Conservation (phyloP, 2,329 filamentous ascomycete species). For the Beauveria sp. region DNA sequence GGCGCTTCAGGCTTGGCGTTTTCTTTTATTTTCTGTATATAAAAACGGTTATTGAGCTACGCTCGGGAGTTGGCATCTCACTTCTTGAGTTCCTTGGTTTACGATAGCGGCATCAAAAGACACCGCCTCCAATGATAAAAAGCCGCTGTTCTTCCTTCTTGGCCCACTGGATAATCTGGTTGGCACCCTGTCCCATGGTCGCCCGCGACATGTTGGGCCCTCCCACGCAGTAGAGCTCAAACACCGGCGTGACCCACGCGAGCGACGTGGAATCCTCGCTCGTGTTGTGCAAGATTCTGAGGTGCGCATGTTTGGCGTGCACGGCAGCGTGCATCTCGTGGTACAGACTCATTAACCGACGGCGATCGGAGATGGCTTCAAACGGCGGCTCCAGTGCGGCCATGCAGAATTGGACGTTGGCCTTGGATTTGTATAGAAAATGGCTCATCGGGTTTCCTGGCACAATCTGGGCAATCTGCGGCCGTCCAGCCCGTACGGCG, state of each 20-base stretch:
- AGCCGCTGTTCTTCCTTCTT: slow-evolving; percentile 85
- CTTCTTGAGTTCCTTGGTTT: not conserved
- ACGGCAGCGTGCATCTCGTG: slow-evolving; percentile 74
- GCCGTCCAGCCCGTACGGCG: slow-evolving; percentile 64
- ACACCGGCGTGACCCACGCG: slow-evolving; percentile 84
- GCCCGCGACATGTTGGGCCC: slow-evolving; percentile 59
- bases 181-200: slow-evolving; percentile 75
- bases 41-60: not conserved
- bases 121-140: slow-evolving; percentile 96
- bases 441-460: slow-evolving; percentile 76
- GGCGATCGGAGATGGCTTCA: slow-evolving; percentile 44
- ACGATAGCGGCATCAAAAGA: slow-evolving; percentile 42
- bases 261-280: slow-evolving; percentile 69
- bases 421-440: slow-evolving; percentile 90
- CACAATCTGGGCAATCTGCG: slow-evolving; percentile 64
- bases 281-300: slow-evolving; percentile 79
- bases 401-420: slow-evolving; percentile 95
- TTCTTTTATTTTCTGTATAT: slow-evolving; percentile 7
- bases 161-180: slow-evolving; percentile 86
- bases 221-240: slow-evolving; percentile 94
- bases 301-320: slow-evolving; percentile 75
- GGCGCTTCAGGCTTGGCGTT: slow-evolving; percentile 4
- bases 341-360: slow-evolving; percentile 77
- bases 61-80: not conserved
- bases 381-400: slow-evolving; percentile 70